A percentile compares a stretch with the other conserved stretches of the same genome.
These are phyloP conservation scores for Chlorella variabilis DNA, from an alignment of 163 green algal species.

Conservation along the genomic window DNA sequence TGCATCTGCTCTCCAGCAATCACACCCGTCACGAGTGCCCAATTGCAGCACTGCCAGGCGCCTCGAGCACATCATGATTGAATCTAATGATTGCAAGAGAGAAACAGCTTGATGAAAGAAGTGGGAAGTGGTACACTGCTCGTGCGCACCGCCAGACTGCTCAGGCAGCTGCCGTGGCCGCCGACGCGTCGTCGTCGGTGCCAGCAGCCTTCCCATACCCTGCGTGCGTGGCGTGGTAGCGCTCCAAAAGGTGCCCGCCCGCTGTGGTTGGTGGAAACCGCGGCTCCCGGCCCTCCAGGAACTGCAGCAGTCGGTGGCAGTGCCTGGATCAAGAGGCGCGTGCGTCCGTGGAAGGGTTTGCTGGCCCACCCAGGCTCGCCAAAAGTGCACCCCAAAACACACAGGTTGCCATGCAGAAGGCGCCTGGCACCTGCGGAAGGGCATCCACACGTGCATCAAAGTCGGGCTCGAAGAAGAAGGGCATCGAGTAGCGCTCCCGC, in stretches of 20 bases:
- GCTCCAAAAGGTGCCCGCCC: slow-evolving; percentile 80
- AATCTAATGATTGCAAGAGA: no score
- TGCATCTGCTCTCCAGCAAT: no score
- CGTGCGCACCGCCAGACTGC: no score
- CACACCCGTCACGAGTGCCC: no score
- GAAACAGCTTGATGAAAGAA: no score
- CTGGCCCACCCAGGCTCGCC: no score
- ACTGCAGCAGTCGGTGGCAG: slow-evolving; percentile 7
- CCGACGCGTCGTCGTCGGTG: neutral
- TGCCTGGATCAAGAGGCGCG: neutral
- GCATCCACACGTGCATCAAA: slow-evolving; percentile 76
- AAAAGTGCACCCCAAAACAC: no score
- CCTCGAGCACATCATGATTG: no score
- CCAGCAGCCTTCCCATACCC: slow-evolving; percentile 52
- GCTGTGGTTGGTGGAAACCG: slow-evolving; percentile 75
- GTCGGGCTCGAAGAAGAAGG: slow-evolving; percentile 93
- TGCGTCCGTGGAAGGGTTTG: no score
- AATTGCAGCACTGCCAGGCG: neutral
- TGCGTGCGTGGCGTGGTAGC: slow-evolving; percentile 79
- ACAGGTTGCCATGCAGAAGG: no score
- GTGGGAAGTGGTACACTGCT: no score
- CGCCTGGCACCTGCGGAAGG: slow-evolving; percentile 51
- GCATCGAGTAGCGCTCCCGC: slow-evolving; percentile 64
- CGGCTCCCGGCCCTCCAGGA: slow-evolving; percentile 21
- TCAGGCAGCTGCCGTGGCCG: neutral